phyloP scores from a whole-genome alignment of 78 protist species.

The slime mould (Dictyostelium discoideum) region dicty_2.7 NC_007091.3:1798501-1799000 shows the following conservation, averaged over 20 bases:
- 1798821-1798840: background rate
- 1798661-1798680: background rate
- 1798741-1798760: slow-evolving; percentile 3
- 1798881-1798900: background rate
- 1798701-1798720: background rate
- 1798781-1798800: background rate
- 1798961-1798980: background rate
- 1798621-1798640: background rate
- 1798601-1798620: background rate
- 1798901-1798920: background rate
- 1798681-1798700: background rate
- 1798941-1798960: slow-evolving; percentile 2
- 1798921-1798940: background rate
- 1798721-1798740: background rate
- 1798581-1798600: background rate
- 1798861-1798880: background rate
- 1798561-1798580: background rate
- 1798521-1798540: background rate
- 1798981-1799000: background rate
- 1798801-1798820: background rate
- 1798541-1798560: background rate
- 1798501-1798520: background rate
- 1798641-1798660: background rate
- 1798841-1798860: background rate
- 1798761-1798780: background rate